These are phyloP conservation scores for Ramaria rubella DNA, from an alignment of 768 basidiomycete species.

Conservation along the genomic window DNA sequence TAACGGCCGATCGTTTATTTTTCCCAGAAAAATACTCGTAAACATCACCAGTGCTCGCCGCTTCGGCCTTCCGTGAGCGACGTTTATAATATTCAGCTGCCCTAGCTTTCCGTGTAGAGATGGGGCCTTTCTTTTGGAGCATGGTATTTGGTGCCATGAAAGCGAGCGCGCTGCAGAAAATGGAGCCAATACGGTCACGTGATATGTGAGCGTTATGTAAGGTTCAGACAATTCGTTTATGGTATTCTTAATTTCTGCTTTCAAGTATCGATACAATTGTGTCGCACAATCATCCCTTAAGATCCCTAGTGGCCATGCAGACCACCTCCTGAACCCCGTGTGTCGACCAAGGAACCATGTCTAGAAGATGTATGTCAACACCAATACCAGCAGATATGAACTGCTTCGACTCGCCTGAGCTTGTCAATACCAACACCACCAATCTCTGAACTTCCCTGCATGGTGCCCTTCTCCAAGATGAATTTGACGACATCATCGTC, in stretches of 20 bases:
- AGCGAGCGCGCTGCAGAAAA: background rate
- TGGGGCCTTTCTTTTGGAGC: background rate
- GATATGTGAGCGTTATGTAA: too few species aligned
- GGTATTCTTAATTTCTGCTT: too few species aligned
- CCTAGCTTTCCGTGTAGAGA: conserved; percentile 26
- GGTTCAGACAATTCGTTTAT: too few species aligned
- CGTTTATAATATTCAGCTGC: conserved; percentile 48
- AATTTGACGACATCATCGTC: conserved; percentile 54
- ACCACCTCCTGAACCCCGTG: conserved; percentile 5
- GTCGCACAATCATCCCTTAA: too few species aligned
- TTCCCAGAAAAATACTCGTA: conserved; percentile 53
- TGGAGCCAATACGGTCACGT: too few species aligned
- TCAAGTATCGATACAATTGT: too few species aligned
- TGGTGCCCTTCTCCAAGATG: conserved; percentile 59
- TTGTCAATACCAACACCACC: background rate
- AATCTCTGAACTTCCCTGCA: conserved; percentile 28
- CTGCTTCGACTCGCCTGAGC: background rate
- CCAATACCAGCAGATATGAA: background rate
- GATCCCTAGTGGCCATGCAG: conserved; percentile 3
- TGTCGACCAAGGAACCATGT: background rate
- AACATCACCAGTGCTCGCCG: conserved; percentile 40
- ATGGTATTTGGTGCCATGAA: background rate
- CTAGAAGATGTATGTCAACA: background rate
- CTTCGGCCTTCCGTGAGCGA: conserved; percentile 37
- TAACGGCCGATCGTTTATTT: conserved; percentile 45